These are phyloP conservation scores for Claviceps africana DNA, from an alignment of 2,329 filamentous ascomycete genomes.

Conservation along the genomic window DNA sequence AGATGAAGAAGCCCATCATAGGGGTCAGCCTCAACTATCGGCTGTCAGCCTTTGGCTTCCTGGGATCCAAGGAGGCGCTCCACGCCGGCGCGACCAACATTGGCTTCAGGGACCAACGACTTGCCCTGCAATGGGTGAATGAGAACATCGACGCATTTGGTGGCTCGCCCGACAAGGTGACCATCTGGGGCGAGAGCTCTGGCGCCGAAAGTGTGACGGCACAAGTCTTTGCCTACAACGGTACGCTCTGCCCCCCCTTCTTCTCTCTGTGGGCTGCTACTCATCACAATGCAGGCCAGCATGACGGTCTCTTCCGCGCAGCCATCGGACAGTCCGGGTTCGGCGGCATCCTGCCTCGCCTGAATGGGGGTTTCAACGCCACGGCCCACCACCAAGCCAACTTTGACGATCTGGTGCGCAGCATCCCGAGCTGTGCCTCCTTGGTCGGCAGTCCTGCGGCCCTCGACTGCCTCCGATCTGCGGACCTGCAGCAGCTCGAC, in stretches of 20 bases:
- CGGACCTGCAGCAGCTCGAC: neutral
- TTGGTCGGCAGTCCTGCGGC: neutral
- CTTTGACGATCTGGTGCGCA: neutral
- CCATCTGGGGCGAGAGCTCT: conserved; percentile 36
- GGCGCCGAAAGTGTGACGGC: conserved; percentile 31
- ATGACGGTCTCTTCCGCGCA: neutral
- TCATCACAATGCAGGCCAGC: neutral
- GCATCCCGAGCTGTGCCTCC: neutral
- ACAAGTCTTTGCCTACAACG: conserved; percentile 34
- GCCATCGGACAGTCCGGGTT: neutral
- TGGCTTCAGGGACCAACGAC: conserved; percentile 32
- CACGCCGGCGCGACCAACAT: conserved; percentile 32
- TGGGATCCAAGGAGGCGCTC: conserved; percentile 26
- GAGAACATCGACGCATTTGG: conserved; percentile 32
- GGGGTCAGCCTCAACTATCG: conserved; percentile 21
- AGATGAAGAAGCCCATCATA: neutral
- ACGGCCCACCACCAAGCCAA: neutral
- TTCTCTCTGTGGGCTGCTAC: neutral
- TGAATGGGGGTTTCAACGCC: neutral
- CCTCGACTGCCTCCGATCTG: neutral
- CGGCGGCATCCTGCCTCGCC: neutral
- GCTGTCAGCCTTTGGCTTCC: conserved; percentile 32
- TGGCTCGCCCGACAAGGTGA: conserved; percentile 30
- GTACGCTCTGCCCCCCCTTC: neutral
- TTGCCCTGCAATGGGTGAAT: conserved; percentile 33